Evolutionary conservation across 257 asterid genomes (phyloP), one percentile per base, ranked within the genome.

Genomic region (Solanum gracilifrons): DNA sequence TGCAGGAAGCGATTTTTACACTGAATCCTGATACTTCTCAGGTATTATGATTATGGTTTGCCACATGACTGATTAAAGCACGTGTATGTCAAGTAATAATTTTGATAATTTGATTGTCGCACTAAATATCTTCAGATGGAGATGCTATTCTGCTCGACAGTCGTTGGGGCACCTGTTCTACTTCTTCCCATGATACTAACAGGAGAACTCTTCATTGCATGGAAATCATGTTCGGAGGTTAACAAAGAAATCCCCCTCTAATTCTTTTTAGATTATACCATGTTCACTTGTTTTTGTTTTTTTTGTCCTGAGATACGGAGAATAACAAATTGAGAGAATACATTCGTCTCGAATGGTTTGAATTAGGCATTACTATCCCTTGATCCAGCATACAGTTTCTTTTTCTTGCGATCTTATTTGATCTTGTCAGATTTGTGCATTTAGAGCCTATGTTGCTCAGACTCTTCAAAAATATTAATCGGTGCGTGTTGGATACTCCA

Each of bases 1-100:
- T 94, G 85, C 99, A 97, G 71, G 99, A 97, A 89, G 98, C 98
- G 9, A 97, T 97, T 84, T 97, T 97, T 89, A 96, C 94, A 37
- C 86, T 91, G 93, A 96, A 94, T 88, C 98, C 97, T 1, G 98
- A 95, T 60, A 96, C 99, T 10, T 92, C 97, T 11, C 99, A 97
- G 99, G 99, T 97, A 46, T 36, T 43, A 20, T 21, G 23, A 41
- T 69, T 89, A 7, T 72, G n/a, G 3, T 75, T 20, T 43, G 16
- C 9, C 13, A 13, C 60, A 21, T 15, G 41, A 71, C 39, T 29
- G 27, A 27, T 80, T 27, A 15, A 15, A 27, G 35, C 39, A 9
- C 66, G 18, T 43, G 6, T 48, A 80, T 46, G 68, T 80, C 35
- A 0, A 75, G 55, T 11, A 35, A 10, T 73, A 46, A 36, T 31